Percentiles rank a stretch among this genome's conserved stretches.
phyloP scores from a whole-genome alignment of 176 grass and related monocot species.

The Ensete ventricosum region DNA sequence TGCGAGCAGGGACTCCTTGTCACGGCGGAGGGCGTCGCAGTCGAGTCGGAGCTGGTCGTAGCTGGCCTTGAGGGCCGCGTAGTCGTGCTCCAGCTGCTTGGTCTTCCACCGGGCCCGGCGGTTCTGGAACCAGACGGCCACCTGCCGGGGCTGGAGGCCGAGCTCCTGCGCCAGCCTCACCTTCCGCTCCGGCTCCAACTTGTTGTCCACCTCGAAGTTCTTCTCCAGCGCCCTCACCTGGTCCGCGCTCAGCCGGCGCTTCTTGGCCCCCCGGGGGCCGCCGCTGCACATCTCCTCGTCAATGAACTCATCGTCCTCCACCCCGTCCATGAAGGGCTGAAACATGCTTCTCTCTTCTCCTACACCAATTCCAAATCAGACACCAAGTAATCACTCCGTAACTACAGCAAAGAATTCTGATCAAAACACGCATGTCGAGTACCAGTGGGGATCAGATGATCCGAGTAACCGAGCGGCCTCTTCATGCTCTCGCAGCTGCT shows the following conservation, averaged over 20 bases:
- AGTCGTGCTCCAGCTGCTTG: constrained; percentile 83
- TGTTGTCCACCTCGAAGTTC: constrained; percentile 98
- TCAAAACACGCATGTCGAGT: neutral
- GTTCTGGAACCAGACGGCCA: constrained; percentile 98
- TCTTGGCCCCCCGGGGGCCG: constrained; percentile 28
- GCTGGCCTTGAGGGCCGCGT: constrained; percentile 48
- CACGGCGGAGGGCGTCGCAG: constrained; percentile 62
- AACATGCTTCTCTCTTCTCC: neutral
- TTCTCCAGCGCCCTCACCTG: constrained; percentile 84
- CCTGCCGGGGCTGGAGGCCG: constrained; percentile 81
- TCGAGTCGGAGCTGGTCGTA: constrained; percentile 63
- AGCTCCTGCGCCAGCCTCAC: constrained; percentile 71
- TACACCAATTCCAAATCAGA: neutral
- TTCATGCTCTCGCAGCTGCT: neutral
- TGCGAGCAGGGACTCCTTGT: constrained; percentile 59
- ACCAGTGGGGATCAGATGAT: constrained; percentile 1
- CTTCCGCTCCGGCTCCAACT: constrained; percentile 93
- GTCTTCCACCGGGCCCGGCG: constrained; percentile 94
- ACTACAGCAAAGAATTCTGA: neutral
- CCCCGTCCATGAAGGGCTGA: neutral
- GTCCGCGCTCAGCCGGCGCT: constrained; percentile 56
- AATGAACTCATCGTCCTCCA: neutral
- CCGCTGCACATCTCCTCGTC: neutral
- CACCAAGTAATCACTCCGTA: neutral
- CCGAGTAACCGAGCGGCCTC: constrained; percentile 3